Conservation (phyloP, 1,284 basidiomycete genomes). For the Phlebopus sp. region DNA sequence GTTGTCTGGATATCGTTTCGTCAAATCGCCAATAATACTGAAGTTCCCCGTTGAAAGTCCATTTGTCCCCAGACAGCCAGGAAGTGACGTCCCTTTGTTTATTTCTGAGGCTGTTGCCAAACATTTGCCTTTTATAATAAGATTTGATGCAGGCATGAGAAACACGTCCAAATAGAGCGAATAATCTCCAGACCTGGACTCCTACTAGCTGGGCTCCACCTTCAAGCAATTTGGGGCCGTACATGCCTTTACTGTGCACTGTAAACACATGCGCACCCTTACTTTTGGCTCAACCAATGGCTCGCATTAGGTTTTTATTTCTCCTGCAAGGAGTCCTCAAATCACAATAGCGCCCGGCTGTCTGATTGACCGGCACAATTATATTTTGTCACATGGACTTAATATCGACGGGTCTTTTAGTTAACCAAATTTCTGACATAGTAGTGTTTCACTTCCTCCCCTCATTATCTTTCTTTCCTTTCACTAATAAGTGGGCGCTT, state of each 20-base stretch:
- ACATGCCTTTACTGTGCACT: no score
- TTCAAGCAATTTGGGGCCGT: no score
- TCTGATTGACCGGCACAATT: constrained; percentile 8
- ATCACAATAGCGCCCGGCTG: background rate
- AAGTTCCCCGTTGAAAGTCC: no score
- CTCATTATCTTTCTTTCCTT: background rate
- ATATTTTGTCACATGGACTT: background rate
- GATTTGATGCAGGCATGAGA: constrained; percentile 8
- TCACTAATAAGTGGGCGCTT: background rate
- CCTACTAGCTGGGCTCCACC: background rate
- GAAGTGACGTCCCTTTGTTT: constrained; percentile 9
- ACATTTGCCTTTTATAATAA: constrained; percentile 5
- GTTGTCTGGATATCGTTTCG: no score
- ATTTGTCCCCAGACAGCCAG: constrained; percentile 1
- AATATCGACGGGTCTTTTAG: constrained; percentile 7
- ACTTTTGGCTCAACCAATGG: no score
- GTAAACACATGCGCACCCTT: no score
- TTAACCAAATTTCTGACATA: constrained; percentile 4
- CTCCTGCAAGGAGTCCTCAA: background rate
- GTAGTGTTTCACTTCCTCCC: background rate
- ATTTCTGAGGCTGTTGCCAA: constrained; percentile 14
- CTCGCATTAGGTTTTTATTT: background rate
- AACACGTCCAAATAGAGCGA: background rate
- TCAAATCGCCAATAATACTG: no score
- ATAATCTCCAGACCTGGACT: background rate